Evolutionary conservation across 176 grass and related monocot species (phyloP), one percentile per base, ranked within the genome.

Genomic region (Puccinellia tenuiflora): DNA sequence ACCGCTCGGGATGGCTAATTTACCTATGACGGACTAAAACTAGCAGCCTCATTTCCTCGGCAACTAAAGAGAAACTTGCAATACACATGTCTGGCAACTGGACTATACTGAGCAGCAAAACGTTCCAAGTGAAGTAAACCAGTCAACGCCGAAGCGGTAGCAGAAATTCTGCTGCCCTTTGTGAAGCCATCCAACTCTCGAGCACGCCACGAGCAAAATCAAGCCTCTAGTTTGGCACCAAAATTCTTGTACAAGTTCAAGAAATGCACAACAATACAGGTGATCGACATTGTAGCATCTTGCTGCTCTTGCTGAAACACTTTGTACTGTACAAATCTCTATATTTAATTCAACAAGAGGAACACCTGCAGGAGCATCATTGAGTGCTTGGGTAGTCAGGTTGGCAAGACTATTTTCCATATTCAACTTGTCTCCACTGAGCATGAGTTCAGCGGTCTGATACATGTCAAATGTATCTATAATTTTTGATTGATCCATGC

Each of bases 401-500:
- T 46, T 73, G 17, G 16, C 79, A 73, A 79, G 83, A 86, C 69
- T 57, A 68, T 24, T 2, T 45, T 83, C 64, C 22, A 40, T 38
- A 14, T 48, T 75, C 50, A 79, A 38, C 50, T 34, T 54, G 50
- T 86, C 33, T 82, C 73, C 6, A 16, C 51, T 79, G 47, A 73
- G 40, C 39, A 47, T 60, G 79, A 80, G 61, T 80, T 89, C 86
- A 92, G 69, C 26, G 90, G 90, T 85, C 76, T n/a, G n/a, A n/a
- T n/a, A n/a, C n/a, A n/a, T n/a, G n/a, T n/a, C n/a, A n/a, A n/a
- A n/a, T n/a, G n/a, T n/a, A n/a, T n/a, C n/a, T n/a, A n/a, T n/a
- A n/a, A n/a, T n/a, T n/a, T n/a, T n/a, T n/a, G n/a, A n/a, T n/a
- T n/a, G n/a, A n/a, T n/a, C n/a, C n/a, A n/a, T n/a, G n/a, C n/a